Conservation (phyloP, 2,329 filamentous ascomycete genomes). For the Microascus cirrosus region DNA sequence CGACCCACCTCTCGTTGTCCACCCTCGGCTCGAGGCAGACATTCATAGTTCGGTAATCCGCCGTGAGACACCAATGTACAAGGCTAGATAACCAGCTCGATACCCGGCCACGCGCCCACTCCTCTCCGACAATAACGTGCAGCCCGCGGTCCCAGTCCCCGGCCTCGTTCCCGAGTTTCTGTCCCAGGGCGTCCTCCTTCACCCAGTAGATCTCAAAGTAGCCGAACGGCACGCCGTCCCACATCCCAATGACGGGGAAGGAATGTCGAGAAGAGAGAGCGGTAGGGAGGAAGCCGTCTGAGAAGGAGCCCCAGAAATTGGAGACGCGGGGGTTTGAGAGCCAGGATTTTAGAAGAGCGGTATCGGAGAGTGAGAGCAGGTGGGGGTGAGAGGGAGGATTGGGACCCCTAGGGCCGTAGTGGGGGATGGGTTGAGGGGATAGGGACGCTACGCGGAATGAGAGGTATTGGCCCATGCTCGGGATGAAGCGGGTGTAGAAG, state of each 20-base stretch:
- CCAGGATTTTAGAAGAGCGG: slow-evolving; percentile 66
- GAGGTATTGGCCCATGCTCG: slow-evolving; percentile 71
- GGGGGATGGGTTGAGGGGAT: slow-evolving; percentile 49
- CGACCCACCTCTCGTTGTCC: slow-evolving; percentile 72
- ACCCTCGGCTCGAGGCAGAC: slow-evolving; percentile 82
- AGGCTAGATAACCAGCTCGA: slow-evolving; percentile 73
- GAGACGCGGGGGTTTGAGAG: slow-evolving; percentile 77
- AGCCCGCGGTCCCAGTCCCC: slow-evolving; percentile 80
- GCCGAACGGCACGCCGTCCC: slow-evolving; percentile 90
- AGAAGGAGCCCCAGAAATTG: slow-evolving; percentile 68
- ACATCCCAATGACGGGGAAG: slow-evolving; percentile 85
- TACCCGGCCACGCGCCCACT: slow-evolving; percentile 80
- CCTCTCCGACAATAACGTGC: slow-evolving; percentile 82
- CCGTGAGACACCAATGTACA: slow-evolving; percentile 74
- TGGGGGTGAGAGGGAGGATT: slow-evolving; percentile 15
- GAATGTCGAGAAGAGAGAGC: slow-evolving; percentile 60
- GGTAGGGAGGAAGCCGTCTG: slow-evolving; percentile 54
- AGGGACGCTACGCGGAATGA: slow-evolving; percentile 78
- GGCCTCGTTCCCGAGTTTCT: slow-evolving; percentile 51
- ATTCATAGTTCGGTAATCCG: slow-evolving; percentile 70
- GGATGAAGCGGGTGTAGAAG: slow-evolving; percentile 82
- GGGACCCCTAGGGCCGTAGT: slow-evolving; percentile 46
- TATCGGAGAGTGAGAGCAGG: slow-evolving; percentile 32
- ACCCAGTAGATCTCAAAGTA: slow-evolving; percentile 99
- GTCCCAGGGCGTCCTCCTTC: slow-evolving; percentile 75